These are phyloP conservation scores for Selaginella moellendorffii DNA, from an alignment of 75 land plant genomes.

Conservation along the genomic window DNA sequence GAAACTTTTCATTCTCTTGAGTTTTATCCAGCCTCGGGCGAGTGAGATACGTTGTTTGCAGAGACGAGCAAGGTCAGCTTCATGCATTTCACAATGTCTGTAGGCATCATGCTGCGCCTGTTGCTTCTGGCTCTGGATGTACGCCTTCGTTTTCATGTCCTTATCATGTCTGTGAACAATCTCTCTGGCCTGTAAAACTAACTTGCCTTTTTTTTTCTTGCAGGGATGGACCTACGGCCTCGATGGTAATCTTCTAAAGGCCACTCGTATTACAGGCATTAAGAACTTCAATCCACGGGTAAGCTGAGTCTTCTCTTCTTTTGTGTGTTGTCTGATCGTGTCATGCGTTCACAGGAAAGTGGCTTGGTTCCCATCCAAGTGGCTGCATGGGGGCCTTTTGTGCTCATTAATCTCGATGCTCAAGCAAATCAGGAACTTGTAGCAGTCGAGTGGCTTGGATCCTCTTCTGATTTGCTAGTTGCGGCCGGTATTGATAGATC, in stretches of 20 bases:
- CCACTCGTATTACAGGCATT: slow-evolving; percentile 60
- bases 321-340: not conserved
- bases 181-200: no score
- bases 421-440: slow-evolving; percentile 10
- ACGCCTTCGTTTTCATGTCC: slow-evolving; percentile 73
- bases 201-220: not conserved
- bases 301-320: slow-evolving; percentile 8
- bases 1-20: not conserved
- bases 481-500: slow-evolving; percentile 33
- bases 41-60: slow-evolving; percentile 59
- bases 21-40: slow-evolving; percentile 47
- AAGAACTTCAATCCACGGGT: slow-evolving; percentile 50
- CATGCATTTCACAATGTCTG: slow-evolving; percentile 91
- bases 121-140: slow-evolving; percentile 54
- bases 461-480: slow-evolving; percentile 30
- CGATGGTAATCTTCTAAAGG: slow-evolving; percentile 66
- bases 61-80: slow-evolving; percentile 45
- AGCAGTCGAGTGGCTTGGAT: slow-evolving; percentile 61
- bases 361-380: slow-evolving; percentile 49
- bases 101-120: slow-evolving; percentile 86
- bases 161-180: slow-evolving; percentile 46
- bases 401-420: slow-evolving; percentile 42
- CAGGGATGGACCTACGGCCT: slow-evolving; percentile 96
- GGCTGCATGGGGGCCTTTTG: slow-evolving; percentile 76
- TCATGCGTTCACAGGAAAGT: slow-evolving; percentile 34